Percentiles rank a stretch among this genome's conserved stretches.
phyloP scores from a whole-genome alignment of 495 filamentous ascomycete species.

The Chaetomium tenue region DNA sequence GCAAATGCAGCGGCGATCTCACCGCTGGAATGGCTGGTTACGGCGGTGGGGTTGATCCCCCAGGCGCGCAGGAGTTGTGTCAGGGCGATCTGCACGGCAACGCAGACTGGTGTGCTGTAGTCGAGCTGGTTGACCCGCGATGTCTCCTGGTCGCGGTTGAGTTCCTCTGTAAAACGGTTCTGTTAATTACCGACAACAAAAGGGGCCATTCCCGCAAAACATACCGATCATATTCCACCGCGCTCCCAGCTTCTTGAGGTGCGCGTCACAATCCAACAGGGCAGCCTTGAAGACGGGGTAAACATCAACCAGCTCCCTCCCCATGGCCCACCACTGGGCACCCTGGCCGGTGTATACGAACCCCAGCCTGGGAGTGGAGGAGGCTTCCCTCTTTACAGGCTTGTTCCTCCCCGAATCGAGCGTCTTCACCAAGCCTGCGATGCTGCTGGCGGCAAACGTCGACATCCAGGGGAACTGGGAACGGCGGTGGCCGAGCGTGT shows the following conservation, averaged over 20 bases:
- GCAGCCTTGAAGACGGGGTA: slow-evolving; percentile 35
- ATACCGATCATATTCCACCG: slow-evolving; percentile 30
- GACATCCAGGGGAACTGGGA: slow-evolving; percentile 34
- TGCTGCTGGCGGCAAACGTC: slow-evolving; percentile 20
- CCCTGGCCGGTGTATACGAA: slow-evolving; percentile 50
- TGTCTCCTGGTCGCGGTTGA: slow-evolving; percentile 27
- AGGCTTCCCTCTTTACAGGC: slow-evolving; percentile 12
- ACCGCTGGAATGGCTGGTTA: slow-evolving; percentile 63
- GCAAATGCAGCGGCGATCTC: slow-evolving; percentile 59
- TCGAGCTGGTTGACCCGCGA: slow-evolving; percentile 31
- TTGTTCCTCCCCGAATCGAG: slow-evolving; percentile 28
- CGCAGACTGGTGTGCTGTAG: slow-evolving; percentile 48
- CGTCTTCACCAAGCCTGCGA: slow-evolving; percentile 22
- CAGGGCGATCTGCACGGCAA: slow-evolving; percentile 52
- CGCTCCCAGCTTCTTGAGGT: slow-evolving; percentile 37
- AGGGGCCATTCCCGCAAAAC: neutral
- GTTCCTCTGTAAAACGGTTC: slow-evolving; percentile 24
- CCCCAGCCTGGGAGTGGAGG: slow-evolving; percentile 21
- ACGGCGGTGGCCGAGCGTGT: slow-evolving; percentile 37
- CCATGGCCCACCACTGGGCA: slow-evolving; percentile 58
- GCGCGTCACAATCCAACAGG: slow-evolving; percentile 31
- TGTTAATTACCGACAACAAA: neutral
- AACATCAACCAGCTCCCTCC: slow-evolving; percentile 43
- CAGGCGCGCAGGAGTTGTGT: slow-evolving; percentile 53
- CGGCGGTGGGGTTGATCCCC: slow-evolving; percentile 50